Conservation (phyloP, 2,329 filamentous ascomycete genomes). For the Penicillium freii region DNA sequence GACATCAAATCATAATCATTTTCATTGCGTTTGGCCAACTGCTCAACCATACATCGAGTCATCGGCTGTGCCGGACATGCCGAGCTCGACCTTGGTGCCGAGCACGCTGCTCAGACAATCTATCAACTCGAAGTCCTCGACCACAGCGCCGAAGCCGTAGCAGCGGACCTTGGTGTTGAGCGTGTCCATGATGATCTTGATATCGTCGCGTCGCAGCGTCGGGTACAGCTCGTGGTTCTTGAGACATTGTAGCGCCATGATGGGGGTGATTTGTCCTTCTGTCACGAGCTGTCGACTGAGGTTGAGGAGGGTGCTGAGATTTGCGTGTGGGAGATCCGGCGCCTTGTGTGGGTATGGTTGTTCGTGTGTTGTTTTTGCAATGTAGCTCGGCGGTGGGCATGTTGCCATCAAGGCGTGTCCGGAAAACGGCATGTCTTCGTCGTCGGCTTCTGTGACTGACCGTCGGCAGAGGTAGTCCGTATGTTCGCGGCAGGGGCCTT, state of each 20-base stretch:
- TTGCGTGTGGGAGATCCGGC: conserved; percentile 73
- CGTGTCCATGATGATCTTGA: conserved; percentile 69
- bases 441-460: conserved; percentile 54
- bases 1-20: conserved; percentile 12
- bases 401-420: conserved; percentile 93
- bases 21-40: background rate
- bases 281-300: conserved; percentile 79
- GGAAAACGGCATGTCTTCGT: conserved; percentile 63
- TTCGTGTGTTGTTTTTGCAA: conserved; percentile 52
- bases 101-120: conserved; percentile 75
- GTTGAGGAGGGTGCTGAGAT: conserved; percentile 78
- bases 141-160: conserved; percentile 75
- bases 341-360: conserved; percentile 67
- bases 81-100: conserved; percentile 39
- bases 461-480: conserved; percentile 91
- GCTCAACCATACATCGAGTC: conserved; percentile 36
- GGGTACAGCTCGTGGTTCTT: conserved; percentile 67
- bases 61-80: conserved; percentile 27
- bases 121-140: conserved; percentile 64
- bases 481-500: conserved; percentile 49
- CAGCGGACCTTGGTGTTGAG: conserved; percentile 80
- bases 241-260: conserved; percentile 90
- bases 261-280: conserved; percentile 80
- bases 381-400: conserved; percentile 71
- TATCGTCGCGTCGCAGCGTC: conserved; percentile 66